These are phyloP conservation scores for Cinchona pubescens DNA, from an alignment of 257 asterid genomes.

Conservation along the genomic window DNA sequence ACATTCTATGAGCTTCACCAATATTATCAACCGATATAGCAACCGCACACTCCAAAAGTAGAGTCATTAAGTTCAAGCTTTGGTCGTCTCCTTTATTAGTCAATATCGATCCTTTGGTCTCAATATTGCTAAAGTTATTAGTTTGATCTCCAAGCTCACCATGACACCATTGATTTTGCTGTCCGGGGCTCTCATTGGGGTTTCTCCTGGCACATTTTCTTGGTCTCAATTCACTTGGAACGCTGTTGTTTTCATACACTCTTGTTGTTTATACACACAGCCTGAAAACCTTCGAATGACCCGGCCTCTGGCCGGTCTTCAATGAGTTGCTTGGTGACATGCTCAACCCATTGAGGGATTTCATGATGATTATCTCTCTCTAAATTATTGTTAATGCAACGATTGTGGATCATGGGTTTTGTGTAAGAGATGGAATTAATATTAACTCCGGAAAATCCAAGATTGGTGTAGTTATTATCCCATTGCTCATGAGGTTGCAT, in stretches of 20 bases:
- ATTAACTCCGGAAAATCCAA: conserved; percentile 20
- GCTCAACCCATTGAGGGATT: conserved; percentile 71
- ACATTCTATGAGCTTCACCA: conserved; percentile 67
- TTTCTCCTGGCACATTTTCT: conserved; percentile 29
- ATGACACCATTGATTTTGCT: conserved; percentile 16
- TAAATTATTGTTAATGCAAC: conserved; percentile 12
- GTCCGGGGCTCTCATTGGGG: conserved; percentile 26
- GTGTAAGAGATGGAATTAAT: conserved; percentile 9
- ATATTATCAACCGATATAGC: conserved; percentile 69
- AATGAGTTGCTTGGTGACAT: conserved; percentile 52
- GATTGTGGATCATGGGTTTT: conserved; percentile 11
- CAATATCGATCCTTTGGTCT: conserved; percentile 9
- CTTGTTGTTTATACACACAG: neutral
- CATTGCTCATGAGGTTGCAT: conserved; percentile 46
- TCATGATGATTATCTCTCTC: conserved; percentile 35
- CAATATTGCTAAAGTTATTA: neutral
- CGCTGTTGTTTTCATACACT: conserved; percentile 11
- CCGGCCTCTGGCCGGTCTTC: conserved; percentile 52
- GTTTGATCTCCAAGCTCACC: neutral
- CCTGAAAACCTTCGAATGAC: conserved; percentile 3
- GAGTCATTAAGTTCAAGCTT: conserved; percentile 44
- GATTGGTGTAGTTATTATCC: conserved; percentile 12
- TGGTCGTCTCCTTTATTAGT: conserved; percentile 30
- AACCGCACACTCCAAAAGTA: conserved; percentile 67
- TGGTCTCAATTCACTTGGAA: conserved; percentile 39